Conservation (phyloP, 108 stramenopile genomes). For the Cylindrotheca closterium region DNA sequence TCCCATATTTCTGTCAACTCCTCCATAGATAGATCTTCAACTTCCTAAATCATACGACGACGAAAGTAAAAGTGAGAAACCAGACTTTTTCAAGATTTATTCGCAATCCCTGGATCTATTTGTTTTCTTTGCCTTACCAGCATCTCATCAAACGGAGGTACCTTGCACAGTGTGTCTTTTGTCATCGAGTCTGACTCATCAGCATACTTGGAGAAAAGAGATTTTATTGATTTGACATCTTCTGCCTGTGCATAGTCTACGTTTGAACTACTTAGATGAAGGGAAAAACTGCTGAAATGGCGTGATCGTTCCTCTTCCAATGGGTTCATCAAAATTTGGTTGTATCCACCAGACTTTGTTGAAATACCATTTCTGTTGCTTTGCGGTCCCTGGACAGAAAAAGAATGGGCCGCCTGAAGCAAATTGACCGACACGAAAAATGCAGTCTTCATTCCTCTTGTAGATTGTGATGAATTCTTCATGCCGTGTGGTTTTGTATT, state of each 20-base stretch:
- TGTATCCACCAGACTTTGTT: too few species aligned
- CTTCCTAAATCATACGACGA: conserved; percentile 15
- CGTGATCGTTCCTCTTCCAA: too few species aligned
- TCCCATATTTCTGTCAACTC: conserved; percentile 74
- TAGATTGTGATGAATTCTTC: too few species aligned
- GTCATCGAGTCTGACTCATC: conserved; percentile 55
- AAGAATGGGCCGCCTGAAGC: too few species aligned
- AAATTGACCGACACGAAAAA: too few species aligned
- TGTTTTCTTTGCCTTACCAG: conserved; percentile 54
- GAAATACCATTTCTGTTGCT: too few species aligned
- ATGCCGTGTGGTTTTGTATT: too few species aligned
- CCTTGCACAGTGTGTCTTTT: conserved; percentile 33
- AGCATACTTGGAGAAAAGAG: conserved; percentile 53
- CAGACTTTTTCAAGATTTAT: background rate
- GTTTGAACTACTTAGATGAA: too few species aligned
- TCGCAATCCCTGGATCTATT: background rate
- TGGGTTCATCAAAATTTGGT: too few species aligned
- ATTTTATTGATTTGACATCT: conserved; percentile 13
- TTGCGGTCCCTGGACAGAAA: too few species aligned
- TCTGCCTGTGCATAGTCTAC: conserved; percentile 2
- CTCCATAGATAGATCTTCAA: conserved; percentile 57
- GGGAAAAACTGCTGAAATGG: too few species aligned
- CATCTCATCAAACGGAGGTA: conserved; percentile 57
- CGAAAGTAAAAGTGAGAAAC: background rate
- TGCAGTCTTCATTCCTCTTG: too few species aligned